A percentile compares a stretch with the other conserved stretches of the same genome.
phyloP scores from a whole-genome alignment of 371 early-diverging fungal species.

The Mucor racemosus region DNA sequence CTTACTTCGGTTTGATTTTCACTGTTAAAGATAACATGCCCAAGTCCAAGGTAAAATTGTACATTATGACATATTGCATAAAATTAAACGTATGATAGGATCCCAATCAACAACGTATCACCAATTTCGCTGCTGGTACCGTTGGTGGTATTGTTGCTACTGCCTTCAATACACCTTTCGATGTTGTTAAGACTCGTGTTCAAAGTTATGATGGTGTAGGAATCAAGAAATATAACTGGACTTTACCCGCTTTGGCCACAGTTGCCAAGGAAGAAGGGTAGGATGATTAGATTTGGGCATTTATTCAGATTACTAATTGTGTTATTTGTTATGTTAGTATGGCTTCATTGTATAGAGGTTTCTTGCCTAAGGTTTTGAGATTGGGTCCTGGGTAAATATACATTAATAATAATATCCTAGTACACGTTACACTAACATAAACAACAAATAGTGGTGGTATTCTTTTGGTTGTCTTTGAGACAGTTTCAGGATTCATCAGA shows the following conservation, averaged over 20 bases:
- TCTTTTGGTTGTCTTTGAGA: slow-evolving; percentile 93
- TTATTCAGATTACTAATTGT: not conserved
- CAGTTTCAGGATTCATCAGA: slow-evolving; percentile 86
- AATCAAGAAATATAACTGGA: slow-evolving; percentile 85
- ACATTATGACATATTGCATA: not conserved
- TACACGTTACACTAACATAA: slow-evolving; percentile 23
- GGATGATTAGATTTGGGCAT: not conserved
- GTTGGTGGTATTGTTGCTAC: slow-evolving; percentile 97
- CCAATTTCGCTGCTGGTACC: slow-evolving; percentile 93
- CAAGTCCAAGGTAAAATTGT: slow-evolving; percentile 70
- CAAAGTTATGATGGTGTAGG: slow-evolving; percentile 80
- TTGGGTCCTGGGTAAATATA: slow-evolving; percentile 87
- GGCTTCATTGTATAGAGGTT: slow-evolving; percentile 94
- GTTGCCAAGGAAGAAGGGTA: slow-evolving; percentile 93
- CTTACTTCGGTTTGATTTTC: slow-evolving; percentile 92
- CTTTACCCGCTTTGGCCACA: slow-evolving; percentile 82
- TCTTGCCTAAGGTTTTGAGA: slow-evolving; percentile 95
- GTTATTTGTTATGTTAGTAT: slow-evolving; percentile 43
- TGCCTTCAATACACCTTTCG: slow-evolving; percentile 93
- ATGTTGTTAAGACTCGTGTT: slow-evolving; percentile 97
- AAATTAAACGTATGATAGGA: slow-evolving; percentile 35
- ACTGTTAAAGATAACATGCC: slow-evolving; percentile 75
- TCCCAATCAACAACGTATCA: slow-evolving; percentile 76
- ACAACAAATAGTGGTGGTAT: slow-evolving; percentile 62
- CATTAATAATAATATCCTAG: not conserved